phyloP scores from a whole-genome alignment of 805 yeast genomes.

The Nakazawaea laoshanensis region DNA sequence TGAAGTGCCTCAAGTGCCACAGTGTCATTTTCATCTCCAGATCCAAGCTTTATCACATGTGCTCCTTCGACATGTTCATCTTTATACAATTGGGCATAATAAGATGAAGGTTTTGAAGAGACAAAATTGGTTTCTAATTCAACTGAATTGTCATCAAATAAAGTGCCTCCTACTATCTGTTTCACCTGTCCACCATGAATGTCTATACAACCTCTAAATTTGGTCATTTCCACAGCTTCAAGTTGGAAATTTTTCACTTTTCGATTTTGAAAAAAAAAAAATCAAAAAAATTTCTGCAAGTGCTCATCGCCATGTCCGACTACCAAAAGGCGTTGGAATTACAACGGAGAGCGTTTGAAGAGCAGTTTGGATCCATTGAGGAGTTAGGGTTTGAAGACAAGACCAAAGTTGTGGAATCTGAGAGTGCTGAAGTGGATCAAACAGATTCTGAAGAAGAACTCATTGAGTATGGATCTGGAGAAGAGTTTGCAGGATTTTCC shows the following conservation, averaged over 20 bases:
- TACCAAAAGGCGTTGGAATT: constrained; percentile 22
- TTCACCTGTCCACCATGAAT: constrained; percentile 92
- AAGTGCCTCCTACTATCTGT: constrained; percentile 93
- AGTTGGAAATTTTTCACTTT: constrained; percentile 1
- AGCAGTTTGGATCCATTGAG: constrained; percentile 34
- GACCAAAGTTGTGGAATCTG: constrained; percentile 7
- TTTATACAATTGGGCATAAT: constrained; percentile 66
- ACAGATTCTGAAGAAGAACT: constrained; percentile 19
- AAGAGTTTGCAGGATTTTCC: constrained; percentile 17
- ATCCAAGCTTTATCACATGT: constrained; percentile 89
- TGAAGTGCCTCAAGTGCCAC: constrained; percentile 74
- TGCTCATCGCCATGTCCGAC: constrained; percentile 5
- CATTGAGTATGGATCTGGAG: constrained; percentile 5
- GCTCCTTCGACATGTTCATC: constrained; percentile 58
- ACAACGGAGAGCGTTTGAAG: constrained; percentile 35
- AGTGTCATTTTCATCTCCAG: constrained; percentile 61
- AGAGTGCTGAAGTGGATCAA: constrained; percentile 11
- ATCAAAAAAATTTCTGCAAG: background rate
- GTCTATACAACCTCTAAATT: constrained; percentile 91
- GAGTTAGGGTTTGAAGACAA: constrained; percentile 23
- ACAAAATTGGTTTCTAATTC: constrained; percentile 66
- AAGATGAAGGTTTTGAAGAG: constrained; percentile 62
- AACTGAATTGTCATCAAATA: constrained; percentile 39
- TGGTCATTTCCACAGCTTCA: constrained; percentile 51
- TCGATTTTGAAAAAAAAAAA: background rate